phyloP scores from a whole-genome alignment of 2,329 filamentous ascomycete species.

The Aspergillus caelatus region DNA sequence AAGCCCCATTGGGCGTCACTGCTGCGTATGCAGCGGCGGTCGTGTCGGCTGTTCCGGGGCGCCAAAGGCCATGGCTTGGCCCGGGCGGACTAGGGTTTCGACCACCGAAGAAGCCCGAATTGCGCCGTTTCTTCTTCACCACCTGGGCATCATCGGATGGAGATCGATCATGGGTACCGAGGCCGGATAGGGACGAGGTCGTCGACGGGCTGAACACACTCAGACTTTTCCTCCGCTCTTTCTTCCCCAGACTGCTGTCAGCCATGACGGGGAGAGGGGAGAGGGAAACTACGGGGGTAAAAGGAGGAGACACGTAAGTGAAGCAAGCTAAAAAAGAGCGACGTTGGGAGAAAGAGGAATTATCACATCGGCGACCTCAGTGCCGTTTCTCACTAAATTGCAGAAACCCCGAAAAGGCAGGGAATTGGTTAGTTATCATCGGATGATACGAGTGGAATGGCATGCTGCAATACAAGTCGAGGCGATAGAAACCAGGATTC shows the following conservation, averaged over 20 bases:
- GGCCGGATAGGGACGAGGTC: conserved; percentile 25
- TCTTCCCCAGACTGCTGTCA: conserved; percentile 31
- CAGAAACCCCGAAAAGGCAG: conserved; percentile 9
- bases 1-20: conserved; percentile 24
- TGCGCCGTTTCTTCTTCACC: conserved; percentile 41
- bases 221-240: conserved; percentile 40
- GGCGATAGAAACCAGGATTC: conserved; percentile 20
- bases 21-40: conserved; percentile 27
- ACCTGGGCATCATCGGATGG: conserved; percentile 40
- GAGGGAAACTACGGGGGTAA: conserved; percentile 6
- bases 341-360: conserved; percentile 11
- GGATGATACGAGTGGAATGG: conserved; percentile 19
- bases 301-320: conserved; percentile 8
- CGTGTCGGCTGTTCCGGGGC: conserved; percentile 32
- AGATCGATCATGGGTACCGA: conserved; percentile 36
- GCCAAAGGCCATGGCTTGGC: conserved; percentile 26
- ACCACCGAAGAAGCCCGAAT: conserved; percentile 43
- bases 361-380: conserved; percentile 35
- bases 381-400: conserved; percentile 30
- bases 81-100: conserved; percentile 31
- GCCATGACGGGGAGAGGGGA: conserved; percentile 31
- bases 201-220: conserved; percentile 36
- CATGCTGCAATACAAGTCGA: conserved; percentile 22
- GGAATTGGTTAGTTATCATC: conserved; percentile 18
- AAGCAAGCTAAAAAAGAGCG: conserved; percentile 2